phyloP scores from a whole-genome alignment of 2,329 filamentous ascomycete genomes.

The Neonectria ditissima region DNA sequence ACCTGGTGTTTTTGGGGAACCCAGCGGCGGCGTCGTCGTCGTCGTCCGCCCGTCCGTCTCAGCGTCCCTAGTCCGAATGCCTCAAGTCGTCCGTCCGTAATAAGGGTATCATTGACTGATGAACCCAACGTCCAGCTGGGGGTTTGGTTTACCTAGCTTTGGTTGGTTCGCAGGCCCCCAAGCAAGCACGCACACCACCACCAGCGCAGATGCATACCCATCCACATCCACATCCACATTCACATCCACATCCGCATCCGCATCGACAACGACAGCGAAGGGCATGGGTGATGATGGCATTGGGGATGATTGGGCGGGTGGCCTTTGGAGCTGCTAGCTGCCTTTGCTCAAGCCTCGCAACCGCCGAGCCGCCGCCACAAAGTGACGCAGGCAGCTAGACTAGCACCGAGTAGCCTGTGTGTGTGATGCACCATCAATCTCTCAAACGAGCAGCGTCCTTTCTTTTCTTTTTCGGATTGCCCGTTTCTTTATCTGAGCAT shows the following conservation, averaged over 20 bases:
- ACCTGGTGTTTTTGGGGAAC: constrained; percentile 1
- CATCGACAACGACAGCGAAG: constrained; percentile 10
- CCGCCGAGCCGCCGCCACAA: not conserved
- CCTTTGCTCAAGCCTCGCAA: constrained; percentile 2
- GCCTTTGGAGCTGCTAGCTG: constrained; percentile 6
- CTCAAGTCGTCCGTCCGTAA: not conserved
- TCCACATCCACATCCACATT: not conserved
- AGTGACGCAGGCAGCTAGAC: not conserved
- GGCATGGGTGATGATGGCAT: constrained; percentile 1
- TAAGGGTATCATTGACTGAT: too few species aligned
- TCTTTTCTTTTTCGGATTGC: not conserved
- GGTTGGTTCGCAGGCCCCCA: constrained; percentile 22
- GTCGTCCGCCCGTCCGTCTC: not conserved
- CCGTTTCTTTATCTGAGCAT: not conserved
- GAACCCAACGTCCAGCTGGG: constrained; percentile 16
- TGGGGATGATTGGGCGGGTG: not conserved
- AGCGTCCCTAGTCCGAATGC: not conserved
- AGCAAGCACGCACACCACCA: constrained; percentile 11
- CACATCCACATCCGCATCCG: constrained; percentile 1
- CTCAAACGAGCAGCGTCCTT: not conserved
- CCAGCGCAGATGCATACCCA: constrained; percentile 1
- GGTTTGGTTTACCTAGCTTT: constrained; percentile 14
- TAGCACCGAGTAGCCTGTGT: not conserved
- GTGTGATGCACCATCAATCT: not conserved
- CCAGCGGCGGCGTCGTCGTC: not conserved